phyloP scores from a whole-genome alignment of 208 protist genomes.

The Trypanosoma vivax region DNA sequence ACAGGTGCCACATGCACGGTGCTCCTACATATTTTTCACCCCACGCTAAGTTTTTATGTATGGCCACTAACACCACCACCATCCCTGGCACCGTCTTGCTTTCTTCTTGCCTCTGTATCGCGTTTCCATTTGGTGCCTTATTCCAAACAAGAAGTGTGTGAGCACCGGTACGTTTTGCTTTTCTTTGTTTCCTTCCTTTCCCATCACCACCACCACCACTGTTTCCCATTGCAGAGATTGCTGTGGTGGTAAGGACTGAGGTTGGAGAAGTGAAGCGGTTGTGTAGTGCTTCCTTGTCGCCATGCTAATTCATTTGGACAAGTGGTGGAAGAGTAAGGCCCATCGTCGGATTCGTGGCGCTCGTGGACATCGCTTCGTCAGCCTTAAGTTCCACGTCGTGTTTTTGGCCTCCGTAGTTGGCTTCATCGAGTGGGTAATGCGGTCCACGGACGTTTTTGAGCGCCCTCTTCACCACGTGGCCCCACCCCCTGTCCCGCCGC shows the following conservation, averaged over 20 bases:
- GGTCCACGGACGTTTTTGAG: constrained; percentile 27
- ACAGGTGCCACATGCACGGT: too few species aligned
- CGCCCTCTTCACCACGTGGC: constrained; percentile 26
- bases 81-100: too few species aligned
- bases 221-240: too few species aligned
- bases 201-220: neutral
- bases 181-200: constrained; percentile 16
- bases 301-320: constrained; percentile 31
- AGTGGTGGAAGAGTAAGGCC: constrained; percentile 58
- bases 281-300: neutral
- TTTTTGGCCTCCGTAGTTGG: constrained; percentile 32
- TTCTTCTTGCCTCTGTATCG: too few species aligned
- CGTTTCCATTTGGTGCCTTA: too few species aligned
- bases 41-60: too few species aligned
- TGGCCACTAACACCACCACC: too few species aligned
- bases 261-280: neutral
- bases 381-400: constrained; percentile 38
- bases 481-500: constrained; percentile 41
- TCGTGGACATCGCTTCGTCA: constrained; percentile 46
- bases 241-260: neutral
- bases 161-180: constrained; percentile 14
- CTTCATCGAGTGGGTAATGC: constrained; percentile 51
- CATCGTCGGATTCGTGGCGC: constrained; percentile 54
- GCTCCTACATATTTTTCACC: too few species aligned
- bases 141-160: neutral